Evolutionary conservation across 257 asterid genomes (phyloP), one percentile per base, ranked within the genome.

Genomic region (Solanum chmielewskii): DNA sequence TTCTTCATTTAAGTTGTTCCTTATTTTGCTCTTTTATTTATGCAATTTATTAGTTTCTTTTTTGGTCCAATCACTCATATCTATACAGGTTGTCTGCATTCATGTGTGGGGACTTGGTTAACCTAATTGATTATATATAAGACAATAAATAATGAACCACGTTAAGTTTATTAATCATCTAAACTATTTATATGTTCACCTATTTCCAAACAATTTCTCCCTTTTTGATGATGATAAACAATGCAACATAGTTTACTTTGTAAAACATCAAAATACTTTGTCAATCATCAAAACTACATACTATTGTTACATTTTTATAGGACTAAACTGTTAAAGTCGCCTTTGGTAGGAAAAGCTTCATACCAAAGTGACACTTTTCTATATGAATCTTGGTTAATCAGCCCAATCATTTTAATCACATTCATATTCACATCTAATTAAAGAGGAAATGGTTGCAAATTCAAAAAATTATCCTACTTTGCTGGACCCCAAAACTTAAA

Each of bases 61-160:
- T 52, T 52, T 52, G n/a, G 0, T 18, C 4, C 11, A 56, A 56
- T 56, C n/a, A 7, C 64, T 2, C 4, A 56, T 56, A 52, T 52
- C 2, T 7, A 2, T 18, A 56, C 11, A 56, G 0, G n/a, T 0
- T 7, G n/a, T 56, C 64, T 7, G 11, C 64, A 0, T 56, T 56
- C n/a, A 56, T 0, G n/a, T 27, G 31, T 27, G 29, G 2, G 33
- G 33, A 31, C 0, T 31, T 31, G 33, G 0, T 31, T 31, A 31
- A 31, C 33, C 33, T 31, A 2, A 31, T 31, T 31, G 33, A 31
- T 2, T 31, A 31, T 31, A 31, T 31, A 31, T 31, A 31, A 2
- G 31, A 31, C 3, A 2, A 31, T 2, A 31, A 31, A 31, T 29
- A 31, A 2, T 2, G 3, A 52, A 16, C 62, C 1, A 52, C 0